These are phyloP conservation scores for Leccinum rimulosum DNA, from an alignment of 768 basidiomycete species.

Conservation along the genomic window DNA sequence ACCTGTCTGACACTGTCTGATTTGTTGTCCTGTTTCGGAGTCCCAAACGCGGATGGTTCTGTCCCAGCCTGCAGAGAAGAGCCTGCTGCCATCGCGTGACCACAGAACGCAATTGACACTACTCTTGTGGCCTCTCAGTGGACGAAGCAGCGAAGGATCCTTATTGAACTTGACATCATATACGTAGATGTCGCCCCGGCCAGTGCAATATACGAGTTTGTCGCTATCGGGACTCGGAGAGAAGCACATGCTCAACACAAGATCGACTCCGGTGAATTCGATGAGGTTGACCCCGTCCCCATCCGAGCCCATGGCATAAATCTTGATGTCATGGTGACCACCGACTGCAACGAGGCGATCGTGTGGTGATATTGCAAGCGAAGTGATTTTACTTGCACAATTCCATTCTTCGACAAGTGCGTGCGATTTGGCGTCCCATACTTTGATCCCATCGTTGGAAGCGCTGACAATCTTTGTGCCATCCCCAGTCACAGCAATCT, in stretches of 20 bases:
- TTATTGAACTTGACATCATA: background rate
- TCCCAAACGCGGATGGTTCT: background rate
- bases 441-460: background rate
- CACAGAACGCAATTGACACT: background rate
- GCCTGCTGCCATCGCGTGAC: background rate
- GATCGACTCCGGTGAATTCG: too few species aligned
- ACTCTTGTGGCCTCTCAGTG: background rate
- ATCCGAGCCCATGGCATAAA: background rate
- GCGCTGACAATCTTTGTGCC: background rate
- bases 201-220: background rate
- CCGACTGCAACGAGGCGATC: background rate
- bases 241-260: background rate
- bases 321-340: background rate
- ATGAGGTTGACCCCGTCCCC: background rate
- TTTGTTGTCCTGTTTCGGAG: background rate
- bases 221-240: background rate
- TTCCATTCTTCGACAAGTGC: background rate
- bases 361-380: background rate
- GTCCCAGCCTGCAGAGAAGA: background rate
- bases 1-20: background rate
- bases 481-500: background rate
- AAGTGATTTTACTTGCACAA: rapidly evolving
- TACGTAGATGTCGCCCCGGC: background rate
- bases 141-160: background rate
- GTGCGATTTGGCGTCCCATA: background rate